Evolutionary conservation across 495 filamentous ascomycete species (phyloP), one percentile per base, ranked within the genome.

Genomic region (Usnea hakonensis): DNA sequence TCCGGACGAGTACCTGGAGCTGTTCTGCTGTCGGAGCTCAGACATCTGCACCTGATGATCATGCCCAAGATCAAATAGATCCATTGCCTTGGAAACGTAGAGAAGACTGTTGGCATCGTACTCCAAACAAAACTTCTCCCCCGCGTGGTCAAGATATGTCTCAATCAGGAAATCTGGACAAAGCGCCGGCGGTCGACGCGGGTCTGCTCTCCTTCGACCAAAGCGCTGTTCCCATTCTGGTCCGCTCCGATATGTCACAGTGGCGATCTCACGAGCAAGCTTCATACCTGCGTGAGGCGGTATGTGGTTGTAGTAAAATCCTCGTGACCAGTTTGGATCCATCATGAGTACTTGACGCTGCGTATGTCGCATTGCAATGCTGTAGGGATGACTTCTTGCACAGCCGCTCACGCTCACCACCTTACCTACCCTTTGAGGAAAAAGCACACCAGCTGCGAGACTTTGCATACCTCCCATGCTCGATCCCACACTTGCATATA

Each of bases 381-480:
- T 96, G 74, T 97, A 97, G 26, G 94, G 94, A 75, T 98, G 94
- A 70, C 90, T 95, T 62, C 94, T 82, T 13, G 92, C 94, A 72
- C 94, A 98, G 41, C 92, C 95, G 68, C 87, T 92, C 73, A 97
- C 95, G 68, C 87, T 91, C 41, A 91, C 90, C 60, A 98, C 84
- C 62, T 86, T 85, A 28, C 85, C 82, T 2, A 97, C 85, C 40
- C 92, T 81, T 41, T 88, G 83, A 14, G 90, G 87, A 73, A 93
- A 96, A 19, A 96, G 72, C 2, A 90, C 85, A n/a, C 91, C 95
- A 5, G 91, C 89, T 21, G 91, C 90, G 16, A 98, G 77, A 72
- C 90, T 95, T 71, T 97, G 92, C 94, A 98, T 98, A 21, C 94
- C 94, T 54, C 93, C 94, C 94, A 99, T 99, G 75, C 91, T 96